A percentile compares a stretch with the other conserved stretches of the same genome.
Conservation (phyloP, 2,329 filamentous ascomycete genomes). For the Aspergillus quadricinctus region DNA sequence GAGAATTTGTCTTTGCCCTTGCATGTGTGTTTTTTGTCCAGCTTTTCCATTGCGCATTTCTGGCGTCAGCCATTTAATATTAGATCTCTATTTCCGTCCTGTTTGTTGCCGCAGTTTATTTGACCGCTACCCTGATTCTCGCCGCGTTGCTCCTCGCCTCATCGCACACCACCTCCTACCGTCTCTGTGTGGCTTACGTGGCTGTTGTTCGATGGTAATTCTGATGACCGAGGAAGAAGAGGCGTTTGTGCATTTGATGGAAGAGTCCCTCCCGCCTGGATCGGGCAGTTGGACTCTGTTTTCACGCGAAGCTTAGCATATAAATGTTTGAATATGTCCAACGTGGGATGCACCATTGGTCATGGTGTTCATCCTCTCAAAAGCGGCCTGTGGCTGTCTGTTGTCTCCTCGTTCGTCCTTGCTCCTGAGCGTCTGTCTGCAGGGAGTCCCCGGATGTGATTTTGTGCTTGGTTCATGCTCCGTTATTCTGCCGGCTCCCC, state of each 20-base stretch:
- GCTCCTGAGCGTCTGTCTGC: not conserved
- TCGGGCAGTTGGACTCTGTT: conserved; percentile 2
- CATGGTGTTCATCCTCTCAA: conserved; percentile 13
- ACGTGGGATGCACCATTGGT: conserved; percentile 11
- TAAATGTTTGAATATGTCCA: conserved; percentile 15
- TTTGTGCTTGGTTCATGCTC: conserved; percentile 1
- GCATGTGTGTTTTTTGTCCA: conserved; percentile 13
- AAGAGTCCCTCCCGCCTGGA: conserved; percentile 8
- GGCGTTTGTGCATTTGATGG: conserved; percentile 9
- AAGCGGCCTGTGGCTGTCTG: conserved; percentile 11
- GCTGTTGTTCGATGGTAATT: conserved; percentile 7
- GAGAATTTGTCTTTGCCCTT: conserved; percentile 15
- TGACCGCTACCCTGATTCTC: conserved; percentile 10
- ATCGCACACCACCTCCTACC: not conserved
- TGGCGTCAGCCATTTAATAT: conserved; percentile 25
- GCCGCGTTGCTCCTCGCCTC: conserved; percentile 1
- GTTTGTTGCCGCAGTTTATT: conserved; percentile 18
- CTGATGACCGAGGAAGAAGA: conserved; percentile 12
- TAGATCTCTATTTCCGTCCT: conserved; percentile 17
- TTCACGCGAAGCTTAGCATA: conserved; percentile 15
- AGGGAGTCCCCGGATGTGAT: conserved; percentile 4
- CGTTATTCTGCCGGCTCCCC: not conserved
- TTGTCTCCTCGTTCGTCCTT: conserved; percentile 1
- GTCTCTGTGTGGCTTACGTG: conserved; percentile 4
- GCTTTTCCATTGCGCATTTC: conserved; percentile 13